Base-by-base conservation (phyloP, 768 basidiomycete species). In the Strobilomyces dryophilus region DNA sequence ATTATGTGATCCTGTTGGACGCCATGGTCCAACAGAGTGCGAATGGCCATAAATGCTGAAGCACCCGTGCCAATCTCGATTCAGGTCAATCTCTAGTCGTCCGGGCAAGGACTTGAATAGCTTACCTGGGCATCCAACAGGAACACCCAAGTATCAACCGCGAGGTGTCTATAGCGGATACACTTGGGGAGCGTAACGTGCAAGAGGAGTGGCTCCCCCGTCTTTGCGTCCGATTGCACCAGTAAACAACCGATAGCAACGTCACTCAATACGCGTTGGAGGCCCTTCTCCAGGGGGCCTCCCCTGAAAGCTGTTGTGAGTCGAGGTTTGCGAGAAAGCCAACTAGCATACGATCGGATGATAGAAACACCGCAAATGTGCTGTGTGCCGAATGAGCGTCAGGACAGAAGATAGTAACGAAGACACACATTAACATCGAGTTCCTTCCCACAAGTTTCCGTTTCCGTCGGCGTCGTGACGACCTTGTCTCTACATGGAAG, bases 11-110 rank as follows among this genome's bases (percentile, higher is more conserved):
- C 83, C 67, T 93, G 82, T 51, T 68, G 79, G 17, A 95, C 85
- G 12, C 95, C 93, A 60, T 99, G 95, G 66, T 99, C 95, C 17
- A 98, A 78, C 10, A 98, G 74, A 11, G 95, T 81, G 27, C 95
- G 87, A 55, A 99, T 90, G 0, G 94, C 87, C 95, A 98, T 98
- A 68, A 98, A 89, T 18, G 87, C 86, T 4, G 91, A 84, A 0
- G 95, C 94, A 5, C 87, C 95, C 0, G 95, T 98, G 7, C 92
- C 93, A 66, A 98, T 92, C 86, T 95, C 47, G 39, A 53, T 47
- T n/a, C 46, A 41, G 17, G 41, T 44, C 36, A 43, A 49, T 17
- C 11, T 11, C 9, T 5, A 12, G 44, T 39, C 6, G 24, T 6
- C 7, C 8, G 35, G 47, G 8, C 15, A 10, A 35, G 15, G 27